Evolutionary conservation across 2,329 filamentous ascomycete genomes (phyloP).

Genomic region (Verticillium nubilum): DNA sequence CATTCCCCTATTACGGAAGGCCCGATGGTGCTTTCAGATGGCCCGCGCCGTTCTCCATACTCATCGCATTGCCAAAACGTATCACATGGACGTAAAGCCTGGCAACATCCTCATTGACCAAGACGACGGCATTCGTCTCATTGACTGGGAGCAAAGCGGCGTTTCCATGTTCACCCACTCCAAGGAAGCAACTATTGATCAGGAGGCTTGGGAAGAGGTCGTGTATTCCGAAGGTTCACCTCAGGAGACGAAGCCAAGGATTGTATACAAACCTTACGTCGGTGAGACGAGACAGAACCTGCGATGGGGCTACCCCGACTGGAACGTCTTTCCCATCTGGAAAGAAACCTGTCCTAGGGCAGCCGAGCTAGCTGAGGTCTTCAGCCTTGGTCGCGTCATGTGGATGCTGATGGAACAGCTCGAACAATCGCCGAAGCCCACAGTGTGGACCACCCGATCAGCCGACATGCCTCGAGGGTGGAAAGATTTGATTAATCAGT

Average conservation of each 20-base stretch:
- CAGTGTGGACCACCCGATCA: conserved; percentile 5
- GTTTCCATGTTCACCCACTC: conserved; percentile 15
- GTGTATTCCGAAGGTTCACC: neutral
- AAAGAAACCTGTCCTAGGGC: conserved; percentile 11
- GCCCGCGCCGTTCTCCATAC: conserved; percentile 14
- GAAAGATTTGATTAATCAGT: conserved; percentile 7
- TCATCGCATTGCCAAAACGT: conserved; percentile 15
- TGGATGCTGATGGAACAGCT: conserved; percentile 15
- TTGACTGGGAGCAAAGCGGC: conserved; percentile 20
- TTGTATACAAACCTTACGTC: conserved; percentile 11
- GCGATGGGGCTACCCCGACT: conserved; percentile 9
- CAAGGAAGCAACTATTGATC: conserved; percentile 11
- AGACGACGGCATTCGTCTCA: conserved; percentile 11
- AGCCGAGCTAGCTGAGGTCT: conserved; percentile 14
- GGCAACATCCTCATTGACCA: conserved; percentile 19
- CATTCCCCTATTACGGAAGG: conserved; percentile 11
- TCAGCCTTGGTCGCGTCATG: conserved; percentile 13
- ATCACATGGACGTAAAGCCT: conserved; percentile 24
- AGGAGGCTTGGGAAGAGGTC: conserved; percentile 5
- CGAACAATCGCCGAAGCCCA: conserved; percentile 7
- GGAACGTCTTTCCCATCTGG: conserved; percentile 15
- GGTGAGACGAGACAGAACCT: conserved; percentile 10
- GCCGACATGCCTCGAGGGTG: conserved; percentile 8
- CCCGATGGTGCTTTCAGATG: conserved; percentile 18
- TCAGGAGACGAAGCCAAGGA: conserved; percentile 2